Conservation (phyloP, 306 rosid species). For the Ammopiptanthus mongolicus region DNA sequence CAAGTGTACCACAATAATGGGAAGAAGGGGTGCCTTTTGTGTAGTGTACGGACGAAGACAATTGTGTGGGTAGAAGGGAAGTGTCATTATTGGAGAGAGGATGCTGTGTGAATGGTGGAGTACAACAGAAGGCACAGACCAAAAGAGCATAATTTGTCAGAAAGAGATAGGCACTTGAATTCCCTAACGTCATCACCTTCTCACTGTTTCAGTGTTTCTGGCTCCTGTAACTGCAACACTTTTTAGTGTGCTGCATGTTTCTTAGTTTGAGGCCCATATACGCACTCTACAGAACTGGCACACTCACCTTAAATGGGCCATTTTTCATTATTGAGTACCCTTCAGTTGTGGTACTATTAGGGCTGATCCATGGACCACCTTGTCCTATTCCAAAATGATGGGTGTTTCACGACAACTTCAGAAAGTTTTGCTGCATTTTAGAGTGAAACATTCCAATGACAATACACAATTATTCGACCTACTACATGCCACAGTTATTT, state of each 20-base stretch:
- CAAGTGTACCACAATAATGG: no score
- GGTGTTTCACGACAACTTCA: not conserved
- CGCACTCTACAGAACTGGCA: not conserved
- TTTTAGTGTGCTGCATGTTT: not conserved
- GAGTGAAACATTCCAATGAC: not conserved
- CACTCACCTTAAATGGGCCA: not conserved
- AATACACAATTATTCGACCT: not conserved
- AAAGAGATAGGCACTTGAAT: conserved; percentile 26
- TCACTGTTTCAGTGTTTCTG: conserved; percentile 1
- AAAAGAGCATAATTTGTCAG: conserved; percentile 16
- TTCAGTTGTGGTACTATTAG: not conserved
- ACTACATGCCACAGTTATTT: not conserved
- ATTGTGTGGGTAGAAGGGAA: not conserved
- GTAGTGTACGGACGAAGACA: not conserved
- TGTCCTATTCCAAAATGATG: not conserved
- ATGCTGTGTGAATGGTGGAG: conserved; percentile 12
- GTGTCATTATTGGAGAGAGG: conserved; percentile 12
- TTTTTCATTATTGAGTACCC: not conserved
- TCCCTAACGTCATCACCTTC: conserved; percentile 7
- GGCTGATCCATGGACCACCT: not conserved
- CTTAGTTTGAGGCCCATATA: not conserved
- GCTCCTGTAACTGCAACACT: not conserved
- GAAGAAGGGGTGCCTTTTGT: no score
- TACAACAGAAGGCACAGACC: conserved; percentile 34
- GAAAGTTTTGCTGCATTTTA: not conserved